These are phyloP conservation scores for Tieghemostelium lacteum DNA, from an alignment of 78 protist genomes.

Conservation along the genomic window DNA sequence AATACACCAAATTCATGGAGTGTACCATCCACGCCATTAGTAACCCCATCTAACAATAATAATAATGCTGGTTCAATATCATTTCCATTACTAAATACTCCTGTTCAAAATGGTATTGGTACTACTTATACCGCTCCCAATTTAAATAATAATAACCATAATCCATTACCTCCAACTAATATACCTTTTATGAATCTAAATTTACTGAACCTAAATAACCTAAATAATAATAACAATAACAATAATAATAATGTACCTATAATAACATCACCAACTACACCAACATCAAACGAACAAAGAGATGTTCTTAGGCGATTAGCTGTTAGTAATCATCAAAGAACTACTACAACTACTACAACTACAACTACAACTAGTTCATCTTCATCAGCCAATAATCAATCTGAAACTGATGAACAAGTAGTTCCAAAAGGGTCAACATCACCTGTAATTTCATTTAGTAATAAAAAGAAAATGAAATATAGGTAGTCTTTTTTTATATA, in stretches of 20 bases:
- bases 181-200: no score
- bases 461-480: constrained; percentile 5
- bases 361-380: background rate
- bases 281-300: constrained; percentile 8
- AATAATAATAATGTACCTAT: no score
- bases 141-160: no score
- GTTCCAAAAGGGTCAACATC: constrained; percentile 71
- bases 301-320: constrained; percentile 41
- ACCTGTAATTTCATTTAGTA: constrained; percentile 31
- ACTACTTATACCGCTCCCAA: background rate
- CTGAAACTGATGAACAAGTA: constrained; percentile 47
- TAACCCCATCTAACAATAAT: constrained; percentile 2
- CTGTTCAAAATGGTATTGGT: background rate
- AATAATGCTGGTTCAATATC: background rate
- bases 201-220: no score
- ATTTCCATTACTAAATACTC: background rate
- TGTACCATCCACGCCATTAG: constrained; percentile 66
- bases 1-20: constrained; percentile 35
- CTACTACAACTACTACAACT: background rate
- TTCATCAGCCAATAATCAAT: background rate
- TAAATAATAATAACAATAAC: no score
- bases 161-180: no score
- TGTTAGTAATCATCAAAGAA: constrained; percentile 17
- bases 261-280: constrained; percentile 32
- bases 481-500: background rate